These are phyloP conservation scores for Neurospora sp. DNA, from an alignment of 495 filamentous ascomycete species.

Conservation along the genomic window DNA sequence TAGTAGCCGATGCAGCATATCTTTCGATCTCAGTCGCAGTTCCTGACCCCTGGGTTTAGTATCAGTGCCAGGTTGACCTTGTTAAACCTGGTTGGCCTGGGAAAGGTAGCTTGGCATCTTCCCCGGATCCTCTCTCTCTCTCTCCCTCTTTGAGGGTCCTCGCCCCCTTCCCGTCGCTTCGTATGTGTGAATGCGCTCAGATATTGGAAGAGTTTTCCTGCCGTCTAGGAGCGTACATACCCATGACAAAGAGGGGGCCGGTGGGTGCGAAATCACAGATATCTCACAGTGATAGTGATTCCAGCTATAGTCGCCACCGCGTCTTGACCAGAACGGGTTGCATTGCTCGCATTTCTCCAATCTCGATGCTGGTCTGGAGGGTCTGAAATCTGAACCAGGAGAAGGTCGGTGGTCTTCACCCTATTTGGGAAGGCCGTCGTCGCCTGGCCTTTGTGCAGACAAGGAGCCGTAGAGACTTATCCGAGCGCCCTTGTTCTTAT, in stretches of 20 bases:
- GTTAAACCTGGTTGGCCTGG: background rate
- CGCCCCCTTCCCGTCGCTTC: background rate
- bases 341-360: background rate
- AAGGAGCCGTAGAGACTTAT: background rate
- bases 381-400: background rate
- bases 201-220: background rate
- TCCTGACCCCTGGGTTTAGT: background rate
- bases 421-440: background rate
- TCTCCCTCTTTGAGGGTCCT: background rate
- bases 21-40: background rate
- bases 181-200: background rate
- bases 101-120: background rate
- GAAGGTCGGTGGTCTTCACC: background rate
- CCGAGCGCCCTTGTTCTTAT: background rate
- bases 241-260: background rate
- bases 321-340: background rate
- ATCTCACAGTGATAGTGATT: background rate
- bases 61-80: background rate
- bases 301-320: background rate
- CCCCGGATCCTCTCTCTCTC: background rate
- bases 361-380: background rate
- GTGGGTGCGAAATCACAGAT: background rate
- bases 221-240: background rate
- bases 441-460: background rate
- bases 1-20: background rate